phyloP scores from a whole-genome alignment of 257 asterid species.

The Verbena officinalis region DNA sequence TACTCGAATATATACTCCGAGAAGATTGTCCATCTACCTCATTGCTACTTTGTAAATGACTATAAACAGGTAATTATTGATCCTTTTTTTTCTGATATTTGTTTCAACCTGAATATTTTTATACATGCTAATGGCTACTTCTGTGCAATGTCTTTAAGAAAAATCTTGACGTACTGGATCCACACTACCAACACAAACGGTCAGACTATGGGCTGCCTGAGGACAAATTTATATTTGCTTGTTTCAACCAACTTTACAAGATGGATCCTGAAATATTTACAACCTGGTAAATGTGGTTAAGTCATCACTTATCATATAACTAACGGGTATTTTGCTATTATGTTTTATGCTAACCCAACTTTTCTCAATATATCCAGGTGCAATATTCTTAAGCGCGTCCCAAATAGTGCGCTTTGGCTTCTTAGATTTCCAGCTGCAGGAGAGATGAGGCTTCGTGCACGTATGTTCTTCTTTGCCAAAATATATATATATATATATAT shows the following conservation, averaged over 20 bases:
- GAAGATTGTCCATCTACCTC: slow-evolving; percentile 94
- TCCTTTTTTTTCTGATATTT: not conserved
- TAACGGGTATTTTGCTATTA: slow-evolving; percentile 1
- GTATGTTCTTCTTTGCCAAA: slow-evolving; percentile 47
- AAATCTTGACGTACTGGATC: slow-evolving; percentile 91
- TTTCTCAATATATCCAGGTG: slow-evolving; percentile 65
- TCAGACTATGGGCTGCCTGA: slow-evolving; percentile 96
- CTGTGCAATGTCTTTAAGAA: slow-evolving; percentile 48
- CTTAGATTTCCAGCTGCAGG: slow-evolving; percentile 99
- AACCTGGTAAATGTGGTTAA: slow-evolving; percentile 61
- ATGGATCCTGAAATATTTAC: slow-evolving; percentile 95
- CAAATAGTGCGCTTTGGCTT: slow-evolving; percentile 98
- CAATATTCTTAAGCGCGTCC: slow-evolving; percentile 96
- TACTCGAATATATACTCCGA: slow-evolving; percentile 90
- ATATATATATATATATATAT: slow-evolving; percentile 1
- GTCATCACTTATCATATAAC: not conserved
- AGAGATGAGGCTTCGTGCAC: slow-evolving; percentile 87
- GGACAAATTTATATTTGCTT: slow-evolving; percentile 92
- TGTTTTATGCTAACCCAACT: slow-evolving; percentile 4
- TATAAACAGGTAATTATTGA: slow-evolving; percentile 80
- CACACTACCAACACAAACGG: slow-evolving; percentile 74
- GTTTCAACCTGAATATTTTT: not conserved
- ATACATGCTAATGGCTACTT: slow-evolving; percentile 26
- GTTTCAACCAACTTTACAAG: slow-evolving; percentile 99
- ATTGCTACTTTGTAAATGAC: slow-evolving; percentile 96